Evolutionary conservation across 257 asterid genomes (phyloP).

Genomic region (Primulina huaijiensis): DNA sequence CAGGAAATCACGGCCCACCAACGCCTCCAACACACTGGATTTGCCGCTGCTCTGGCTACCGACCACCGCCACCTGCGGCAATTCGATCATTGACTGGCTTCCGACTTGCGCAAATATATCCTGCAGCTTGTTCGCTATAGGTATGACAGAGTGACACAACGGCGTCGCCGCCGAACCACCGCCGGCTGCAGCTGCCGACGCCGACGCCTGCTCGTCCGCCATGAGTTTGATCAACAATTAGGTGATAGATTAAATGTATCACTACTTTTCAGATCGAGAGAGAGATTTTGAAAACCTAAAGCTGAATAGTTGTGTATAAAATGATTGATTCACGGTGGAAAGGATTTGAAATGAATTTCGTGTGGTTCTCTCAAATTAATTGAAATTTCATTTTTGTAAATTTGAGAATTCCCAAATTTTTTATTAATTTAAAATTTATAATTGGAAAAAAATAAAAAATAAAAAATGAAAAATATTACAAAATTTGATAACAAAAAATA

Average conservation of each 20-base stretch:
- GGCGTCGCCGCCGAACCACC: conserved; percentile 35
- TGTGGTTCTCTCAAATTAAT: conserved; percentile 18
- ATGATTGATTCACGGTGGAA: not conserved
- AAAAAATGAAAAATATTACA: too few relatives aligned
- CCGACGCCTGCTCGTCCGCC: conserved; percentile 51
- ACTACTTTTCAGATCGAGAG: conserved; percentile 3
- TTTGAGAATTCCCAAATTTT: too few relatives aligned
- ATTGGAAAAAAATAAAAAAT: too few relatives aligned
- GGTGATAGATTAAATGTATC: not conserved
- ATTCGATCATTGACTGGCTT: conserved; percentile 66
- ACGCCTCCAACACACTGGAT: conserved; percentile 94
- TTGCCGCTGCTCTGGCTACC: conserved; percentile 99
- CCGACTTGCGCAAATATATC: conserved; percentile 86
- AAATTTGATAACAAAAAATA: too few relatives aligned
- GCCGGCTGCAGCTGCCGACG: conserved; percentile 32
- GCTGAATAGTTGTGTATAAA: not conserved
- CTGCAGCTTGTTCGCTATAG: conserved; percentile 80
- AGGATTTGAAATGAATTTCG: conserved; percentile 2
- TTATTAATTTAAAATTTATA: too few relatives aligned
- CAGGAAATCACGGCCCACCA: conserved; percentile 94
- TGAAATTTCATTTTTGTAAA: too few relatives aligned
- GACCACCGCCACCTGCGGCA: conserved; percentile 96
- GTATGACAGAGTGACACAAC: conserved; percentile 72
- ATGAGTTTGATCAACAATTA: conserved; percentile 29
- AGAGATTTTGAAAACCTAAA: conserved; percentile 24